phyloP scores from a whole-genome alignment of 345 rosid genomes.

The Cardamine chenopodiifolia region DNA sequence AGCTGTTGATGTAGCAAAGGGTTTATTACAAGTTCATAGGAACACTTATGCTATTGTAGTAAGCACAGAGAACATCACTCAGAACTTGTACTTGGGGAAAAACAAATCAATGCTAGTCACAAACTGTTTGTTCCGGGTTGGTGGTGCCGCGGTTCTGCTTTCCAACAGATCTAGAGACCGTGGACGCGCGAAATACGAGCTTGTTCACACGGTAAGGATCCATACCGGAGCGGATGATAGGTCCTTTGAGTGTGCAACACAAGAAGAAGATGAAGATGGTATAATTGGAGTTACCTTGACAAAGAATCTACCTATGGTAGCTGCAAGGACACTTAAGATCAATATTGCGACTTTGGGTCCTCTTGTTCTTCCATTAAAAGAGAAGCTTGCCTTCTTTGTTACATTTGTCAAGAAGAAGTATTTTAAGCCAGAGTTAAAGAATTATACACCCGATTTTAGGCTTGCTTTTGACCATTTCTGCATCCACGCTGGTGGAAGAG shows the following conservation, averaged over 20 bases:
- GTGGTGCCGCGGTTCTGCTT: conserved; percentile 62
- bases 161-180: conserved; percentile 54
- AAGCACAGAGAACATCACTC: conserved; percentile 60
- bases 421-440: conserved; percentile 49
- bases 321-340: conserved; percentile 63
- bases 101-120: conserved; percentile 62
- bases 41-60: conserved; percentile 64
- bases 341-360: conserved; percentile 68
- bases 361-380: conserved; percentile 63
- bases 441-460: conserved; percentile 65
- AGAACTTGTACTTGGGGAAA: conserved; percentile 53
- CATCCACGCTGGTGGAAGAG: conserved; percentile 72
- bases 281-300: conserved; percentile 59
- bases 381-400: conserved; percentile 55
- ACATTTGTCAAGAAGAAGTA: conserved; percentile 51
- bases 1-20: conserved; percentile 56
- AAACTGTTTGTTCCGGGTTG: conserved; percentile 60
- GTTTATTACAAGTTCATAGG: conserved; percentile 48
- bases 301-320: conserved; percentile 63
- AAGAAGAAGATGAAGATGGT: conserved; percentile 58
- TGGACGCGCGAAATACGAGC: conserved; percentile 54
- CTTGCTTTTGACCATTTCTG: conserved; percentile 80
- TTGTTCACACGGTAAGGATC: conserved; percentile 58
- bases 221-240: conserved; percentile 64
- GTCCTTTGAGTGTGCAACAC: conserved; percentile 56